These are phyloP conservation scores for Hygrocybe coccinea DNA, from an alignment of 768 basidiomycete species.

Conservation along the genomic window DNA sequence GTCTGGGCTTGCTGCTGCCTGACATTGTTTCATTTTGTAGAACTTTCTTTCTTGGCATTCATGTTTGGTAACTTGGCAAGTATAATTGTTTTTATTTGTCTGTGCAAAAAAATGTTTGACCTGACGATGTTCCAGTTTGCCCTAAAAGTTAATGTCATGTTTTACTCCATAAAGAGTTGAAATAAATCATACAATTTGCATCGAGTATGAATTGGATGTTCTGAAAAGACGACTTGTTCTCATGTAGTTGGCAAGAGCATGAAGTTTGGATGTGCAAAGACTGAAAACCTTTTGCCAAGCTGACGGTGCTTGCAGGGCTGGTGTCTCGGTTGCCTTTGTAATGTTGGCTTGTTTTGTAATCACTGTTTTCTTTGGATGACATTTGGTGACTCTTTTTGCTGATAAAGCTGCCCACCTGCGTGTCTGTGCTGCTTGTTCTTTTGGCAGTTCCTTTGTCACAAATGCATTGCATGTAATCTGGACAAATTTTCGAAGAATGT, in stretches of 20 bases:
- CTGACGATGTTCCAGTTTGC: constrained; percentile 34
- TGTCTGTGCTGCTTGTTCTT: constrained; percentile 30
- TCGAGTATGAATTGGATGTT: constrained; percentile 27
- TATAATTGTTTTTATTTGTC: constrained; percentile 30
- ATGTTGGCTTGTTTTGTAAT: neutral
- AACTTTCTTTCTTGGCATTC: constrained; percentile 9
- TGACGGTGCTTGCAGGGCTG: constrained; percentile 18
- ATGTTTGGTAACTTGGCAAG: constrained; percentile 26
- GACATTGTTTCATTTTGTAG: constrained; percentile 19
- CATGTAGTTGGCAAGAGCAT: constrained; percentile 25
- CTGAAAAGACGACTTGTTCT: constrained; percentile 21
- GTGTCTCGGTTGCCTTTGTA: neutral
- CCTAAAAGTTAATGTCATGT: constrained; percentile 22
- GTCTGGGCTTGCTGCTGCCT: constrained; percentile 10
- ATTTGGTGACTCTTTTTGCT: constrained; percentile 15
- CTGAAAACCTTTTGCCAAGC: constrained; percentile 10
- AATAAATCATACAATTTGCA: constrained; percentile 21
- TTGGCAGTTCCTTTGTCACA: constrained; percentile 23
- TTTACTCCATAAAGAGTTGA: neutral
- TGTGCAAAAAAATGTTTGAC: constrained; percentile 33
- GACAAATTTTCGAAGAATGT: constrained; percentile 19
- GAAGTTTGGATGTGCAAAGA: constrained; percentile 27
- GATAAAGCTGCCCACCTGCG: constrained; percentile 9
- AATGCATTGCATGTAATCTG: constrained; percentile 13
- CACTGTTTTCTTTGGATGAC: neutral